Evolutionary conservation across 257 asterid species (phyloP).

Genomic region (Solanum gracilifrons): DNA sequence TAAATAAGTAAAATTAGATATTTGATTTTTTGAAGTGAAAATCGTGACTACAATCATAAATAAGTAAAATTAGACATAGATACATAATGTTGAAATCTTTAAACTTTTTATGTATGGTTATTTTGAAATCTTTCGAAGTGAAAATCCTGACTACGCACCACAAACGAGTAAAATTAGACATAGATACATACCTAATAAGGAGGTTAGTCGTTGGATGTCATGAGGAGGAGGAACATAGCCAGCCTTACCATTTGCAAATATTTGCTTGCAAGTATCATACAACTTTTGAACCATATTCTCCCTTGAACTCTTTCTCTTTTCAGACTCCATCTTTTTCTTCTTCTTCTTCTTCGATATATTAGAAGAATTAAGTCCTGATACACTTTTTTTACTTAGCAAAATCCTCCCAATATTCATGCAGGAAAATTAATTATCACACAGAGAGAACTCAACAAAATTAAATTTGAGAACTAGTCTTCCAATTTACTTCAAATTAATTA

Average conservation of each 20-base stretch:
- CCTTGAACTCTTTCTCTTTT: background rate
- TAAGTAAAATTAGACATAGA: background rate
- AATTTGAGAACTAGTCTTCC: background rate
- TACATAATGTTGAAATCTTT: background rate
- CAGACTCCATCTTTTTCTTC: background rate
- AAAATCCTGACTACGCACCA: background rate
- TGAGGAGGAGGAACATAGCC: conserved; percentile 4
- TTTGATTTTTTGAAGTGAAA: background rate
- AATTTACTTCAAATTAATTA: background rate
- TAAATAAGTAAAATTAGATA: too few relatives aligned
- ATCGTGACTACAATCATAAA: too few relatives aligned
- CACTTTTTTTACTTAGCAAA: background rate
- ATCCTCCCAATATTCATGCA: background rate
- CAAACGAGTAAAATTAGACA: background rate
- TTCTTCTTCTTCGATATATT: background rate
- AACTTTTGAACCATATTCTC: background rate
- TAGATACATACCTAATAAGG: conserved; percentile 1
- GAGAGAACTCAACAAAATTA: background rate
- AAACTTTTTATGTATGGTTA: background rate
- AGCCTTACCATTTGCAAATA: conserved; percentile 1
- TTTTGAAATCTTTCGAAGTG: background rate
- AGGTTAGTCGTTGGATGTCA: conserved; percentile 5
- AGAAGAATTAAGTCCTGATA: background rate
- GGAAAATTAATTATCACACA: background rate
- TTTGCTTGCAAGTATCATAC: conserved; percentile 6